Percentiles rank a stretch among this genome's conserved stretches.
Evolutionary conservation across 2,329 filamentous ascomycete species (phyloP).

Genomic region (Moelleriella libera): DNA sequence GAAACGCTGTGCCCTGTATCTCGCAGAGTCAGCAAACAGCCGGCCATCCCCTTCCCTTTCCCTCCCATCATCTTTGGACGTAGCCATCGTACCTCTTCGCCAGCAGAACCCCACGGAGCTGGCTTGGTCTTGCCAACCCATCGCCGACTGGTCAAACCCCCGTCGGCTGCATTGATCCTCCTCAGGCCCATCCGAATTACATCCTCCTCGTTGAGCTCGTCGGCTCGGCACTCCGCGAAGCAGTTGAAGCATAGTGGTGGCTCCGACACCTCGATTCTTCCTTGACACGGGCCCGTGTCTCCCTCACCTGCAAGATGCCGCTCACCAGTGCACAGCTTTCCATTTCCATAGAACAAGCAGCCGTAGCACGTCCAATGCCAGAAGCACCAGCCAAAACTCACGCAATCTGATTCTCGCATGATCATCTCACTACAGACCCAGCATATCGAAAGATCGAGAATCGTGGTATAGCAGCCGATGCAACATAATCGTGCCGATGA

Average conservation of each 20-base stretch:
- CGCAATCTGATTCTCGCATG: conserved; percentile 36
- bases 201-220: conserved; percentile 13
- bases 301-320: conserved; percentile 15
- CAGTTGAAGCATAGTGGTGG: conserved; percentile 37
- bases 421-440: conserved; percentile 44
- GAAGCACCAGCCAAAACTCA: conserved; percentile 47
- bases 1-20: background rate
- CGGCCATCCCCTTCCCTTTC: no score
- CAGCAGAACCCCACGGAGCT: background rate
- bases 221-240: conserved; percentile 23
- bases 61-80: no score
- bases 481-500: conserved; percentile 34
- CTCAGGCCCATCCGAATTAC: conserved; percentile 27
- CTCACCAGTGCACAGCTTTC: conserved; percentile 19
- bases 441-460: conserved; percentile 40
- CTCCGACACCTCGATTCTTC: conserved; percentile 24
- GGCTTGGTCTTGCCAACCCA: conserved; percentile 18
- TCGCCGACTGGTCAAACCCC: conserved; percentile 28
- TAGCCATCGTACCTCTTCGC: background rate
- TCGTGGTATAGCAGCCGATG: conserved; percentile 26
- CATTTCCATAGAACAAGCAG: conserved; percentile 36
- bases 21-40: background rate
- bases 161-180: conserved; percentile 28
- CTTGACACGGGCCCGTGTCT: background rate
- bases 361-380: conserved; percentile 44